phyloP scores from a whole-genome alignment of 257 asterid species.

The Salvia miltiorrhiza region DNA sequence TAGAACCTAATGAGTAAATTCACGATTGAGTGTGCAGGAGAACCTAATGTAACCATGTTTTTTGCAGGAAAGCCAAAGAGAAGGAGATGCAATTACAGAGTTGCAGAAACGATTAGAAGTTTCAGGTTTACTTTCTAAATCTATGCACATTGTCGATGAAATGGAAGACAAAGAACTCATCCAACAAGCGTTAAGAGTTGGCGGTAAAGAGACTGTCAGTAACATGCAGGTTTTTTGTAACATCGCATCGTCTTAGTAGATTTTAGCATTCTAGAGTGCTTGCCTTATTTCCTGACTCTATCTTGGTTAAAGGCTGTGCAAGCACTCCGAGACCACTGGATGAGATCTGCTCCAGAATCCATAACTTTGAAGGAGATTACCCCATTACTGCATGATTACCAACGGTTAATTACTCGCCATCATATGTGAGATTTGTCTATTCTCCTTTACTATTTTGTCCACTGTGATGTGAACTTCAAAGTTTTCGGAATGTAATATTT shows the following conservation, averaged over 20 bases:
- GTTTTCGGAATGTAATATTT: not conserved
- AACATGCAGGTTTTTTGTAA: conserved; percentile 51
- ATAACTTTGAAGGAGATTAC: conserved; percentile 76
- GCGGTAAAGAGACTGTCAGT: conserved; percentile 39
- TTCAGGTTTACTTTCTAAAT: conserved; percentile 41
- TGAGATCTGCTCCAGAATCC: conserved; percentile 51
- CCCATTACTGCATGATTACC: conserved; percentile 83
- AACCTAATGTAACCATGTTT: conserved; percentile 7
- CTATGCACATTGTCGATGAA: conserved; percentile 48
- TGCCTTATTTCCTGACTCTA: conserved; percentile 20
- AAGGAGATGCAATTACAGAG: conserved; percentile 48
- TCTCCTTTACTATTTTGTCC: not conserved
- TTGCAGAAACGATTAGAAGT: conserved; percentile 59
- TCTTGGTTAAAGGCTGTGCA: conserved; percentile 54
- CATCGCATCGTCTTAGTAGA: conserved; percentile 9
- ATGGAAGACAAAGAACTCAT: conserved; percentile 66
- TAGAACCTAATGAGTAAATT: not conserved
- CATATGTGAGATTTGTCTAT: conserved; percentile 56
- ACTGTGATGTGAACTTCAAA: not conserved
- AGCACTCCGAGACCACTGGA: conserved; percentile 82
- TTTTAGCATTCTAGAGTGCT: conserved; percentile 1
- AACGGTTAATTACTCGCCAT: conserved; percentile 55
- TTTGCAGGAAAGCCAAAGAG: conserved; percentile 52
- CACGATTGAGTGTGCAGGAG: not conserved
- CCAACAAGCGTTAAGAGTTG: conserved; percentile 55